Conservation (phyloP, 192 early-diverging fungal genomes). For the Glomus cerebriforme region DNA sequence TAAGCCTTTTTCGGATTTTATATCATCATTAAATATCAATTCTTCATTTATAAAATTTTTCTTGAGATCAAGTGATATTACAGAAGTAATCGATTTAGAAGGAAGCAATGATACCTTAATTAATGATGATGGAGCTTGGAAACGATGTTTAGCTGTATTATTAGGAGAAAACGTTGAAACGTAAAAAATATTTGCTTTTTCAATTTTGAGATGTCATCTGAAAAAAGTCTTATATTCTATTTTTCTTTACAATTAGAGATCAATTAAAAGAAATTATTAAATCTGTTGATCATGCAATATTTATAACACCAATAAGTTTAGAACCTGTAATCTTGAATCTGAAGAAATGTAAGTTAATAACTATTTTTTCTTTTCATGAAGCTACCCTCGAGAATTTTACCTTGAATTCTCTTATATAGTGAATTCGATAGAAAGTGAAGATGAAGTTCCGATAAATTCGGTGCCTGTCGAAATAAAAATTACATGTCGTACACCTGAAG, state of each 20-base stretch:
- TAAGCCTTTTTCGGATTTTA: constrained; percentile 6
- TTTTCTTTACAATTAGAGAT: not conserved
- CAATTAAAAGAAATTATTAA: constrained; percentile 12
- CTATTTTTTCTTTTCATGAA: not conserved
- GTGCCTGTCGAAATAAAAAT: constrained; percentile 20
- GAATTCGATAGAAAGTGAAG: not conserved
- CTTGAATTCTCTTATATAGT: not conserved
- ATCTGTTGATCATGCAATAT: constrained; percentile 13
- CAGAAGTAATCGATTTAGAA: not conserved
- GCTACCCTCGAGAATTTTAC: not conserved
- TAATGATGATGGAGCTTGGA: not conserved
- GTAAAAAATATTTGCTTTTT: constrained; percentile 1
- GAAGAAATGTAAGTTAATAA: not conserved
- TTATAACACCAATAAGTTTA: constrained; percentile 24
- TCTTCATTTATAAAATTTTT: constrained; percentile 16
- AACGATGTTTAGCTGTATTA: not conserved
- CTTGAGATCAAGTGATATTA: not conserved
- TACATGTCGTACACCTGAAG: constrained; percentile 7
- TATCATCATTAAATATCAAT: constrained; percentile 13
- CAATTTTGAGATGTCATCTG: not conserved
- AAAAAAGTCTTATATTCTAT: too few species aligned
- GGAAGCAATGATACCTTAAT: not conserved
- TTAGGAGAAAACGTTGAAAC: constrained; percentile 16
- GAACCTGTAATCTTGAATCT: constrained; percentile 26
- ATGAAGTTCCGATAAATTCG: not conserved